phyloP scores from a whole-genome alignment of 2,329 filamentous ascomycete species.

The Apiospora koreana region DNA sequence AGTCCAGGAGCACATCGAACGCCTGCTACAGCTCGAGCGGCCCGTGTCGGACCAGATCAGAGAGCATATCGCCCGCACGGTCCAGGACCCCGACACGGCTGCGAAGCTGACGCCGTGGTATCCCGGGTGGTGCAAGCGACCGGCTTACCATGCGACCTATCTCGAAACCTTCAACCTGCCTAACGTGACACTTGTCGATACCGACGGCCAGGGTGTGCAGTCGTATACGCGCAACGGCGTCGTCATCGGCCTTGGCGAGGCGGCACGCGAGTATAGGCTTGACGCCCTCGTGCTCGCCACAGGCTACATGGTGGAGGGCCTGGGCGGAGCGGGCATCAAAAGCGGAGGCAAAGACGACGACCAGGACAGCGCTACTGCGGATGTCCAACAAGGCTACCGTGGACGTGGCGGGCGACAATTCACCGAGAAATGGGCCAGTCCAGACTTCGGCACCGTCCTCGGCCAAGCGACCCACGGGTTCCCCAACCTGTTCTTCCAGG shows the following conservation, averaged over 20 bases:
- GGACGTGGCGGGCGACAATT: constrained; percentile 3
- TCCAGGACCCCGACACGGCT: constrained; percentile 46
- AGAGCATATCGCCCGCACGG: constrained; percentile 37
- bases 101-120: constrained; percentile 53
- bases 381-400: not conserved
- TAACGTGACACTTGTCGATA: constrained; percentile 53
- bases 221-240: constrained; percentile 36
- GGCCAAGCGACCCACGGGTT: constrained; percentile 9
- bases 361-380: too few species aligned
- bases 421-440: constrained; percentile 11
- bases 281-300: constrained; percentile 24
- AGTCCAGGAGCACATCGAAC: not conserved
- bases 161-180: constrained; percentile 48
- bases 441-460: constrained; percentile 8
- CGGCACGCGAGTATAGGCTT: constrained; percentile 32
- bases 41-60: constrained; percentile 37
- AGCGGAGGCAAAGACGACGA: not conserved
- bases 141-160: constrained; percentile 48
- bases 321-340: not conserved
- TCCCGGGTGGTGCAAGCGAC: constrained; percentile 52
- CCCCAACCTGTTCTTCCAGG: constrained; percentile 10
- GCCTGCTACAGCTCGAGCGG: not conserved
- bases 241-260: constrained; percentile 39
- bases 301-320: not conserved
- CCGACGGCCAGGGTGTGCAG: constrained; percentile 45